phyloP scores from a whole-genome alignment of 306 rosid species.

The Leucaena leucocephala region DNA sequence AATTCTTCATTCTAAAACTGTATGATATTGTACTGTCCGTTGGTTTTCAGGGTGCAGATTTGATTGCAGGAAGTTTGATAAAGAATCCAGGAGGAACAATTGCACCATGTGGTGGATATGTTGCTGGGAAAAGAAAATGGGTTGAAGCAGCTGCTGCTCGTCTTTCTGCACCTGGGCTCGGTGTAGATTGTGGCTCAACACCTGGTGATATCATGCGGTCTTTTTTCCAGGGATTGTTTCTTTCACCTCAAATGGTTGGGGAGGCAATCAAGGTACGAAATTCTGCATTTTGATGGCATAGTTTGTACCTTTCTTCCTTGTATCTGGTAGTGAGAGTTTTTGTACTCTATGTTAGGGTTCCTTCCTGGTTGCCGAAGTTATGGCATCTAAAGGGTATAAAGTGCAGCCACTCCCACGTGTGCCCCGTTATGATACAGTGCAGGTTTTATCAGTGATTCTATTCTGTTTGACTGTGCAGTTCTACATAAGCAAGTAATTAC shows the following conservation, averaged over 20 bases:
- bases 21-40: conserved; percentile 24
- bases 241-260: conserved; percentile 99
- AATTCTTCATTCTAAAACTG: conserved; percentile 35
- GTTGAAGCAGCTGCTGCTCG: conserved; percentile 92
- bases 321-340: conserved; percentile 26
- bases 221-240: conserved; percentile 89
- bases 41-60: conserved; percentile 80
- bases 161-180: conserved; percentile 93
- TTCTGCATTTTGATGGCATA: conserved; percentile 26
- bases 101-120: conserved; percentile 94
- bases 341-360: conserved; percentile 60
- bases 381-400: conserved; percentile 79
- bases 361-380: conserved; percentile 80
- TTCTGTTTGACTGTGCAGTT: background rate
- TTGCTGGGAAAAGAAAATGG: conserved; percentile 78
- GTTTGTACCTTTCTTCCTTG: conserved; percentile 30
- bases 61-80: conserved; percentile 92
- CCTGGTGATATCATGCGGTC: conserved; percentile 89
- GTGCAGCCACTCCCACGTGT: conserved; percentile 90
- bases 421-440: conserved; percentile 78
- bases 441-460: conserved; percentile 50
- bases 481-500: no score
- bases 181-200: conserved; percentile 84
- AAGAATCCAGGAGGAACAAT: conserved; percentile 97
- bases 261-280: conserved; percentile 83